A percentile compares a stretch with the other conserved stretches of the same genome.
Conservation (phyloP, 192 early-diverging fungal species). For the Pilaira anomala region DNA sequence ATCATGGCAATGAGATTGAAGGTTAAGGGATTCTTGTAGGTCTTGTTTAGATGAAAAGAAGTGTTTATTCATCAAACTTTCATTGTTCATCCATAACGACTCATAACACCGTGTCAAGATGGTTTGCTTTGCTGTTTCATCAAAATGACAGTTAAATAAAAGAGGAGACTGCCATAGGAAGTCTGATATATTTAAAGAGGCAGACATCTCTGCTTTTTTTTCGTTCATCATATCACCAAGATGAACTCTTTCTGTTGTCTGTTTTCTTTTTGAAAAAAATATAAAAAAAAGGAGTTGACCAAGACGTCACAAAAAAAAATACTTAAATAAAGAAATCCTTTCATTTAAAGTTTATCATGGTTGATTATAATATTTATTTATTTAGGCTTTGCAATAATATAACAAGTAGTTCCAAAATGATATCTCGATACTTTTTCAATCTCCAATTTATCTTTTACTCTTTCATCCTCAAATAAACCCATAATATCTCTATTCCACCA, state of each 20-base stretch:
- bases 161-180: constrained; percentile 27
- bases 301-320: too few relatives aligned
- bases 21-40: constrained; percentile 34
- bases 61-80: constrained; percentile 35
- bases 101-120: constrained; percentile 45
- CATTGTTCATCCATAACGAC: constrained; percentile 42
- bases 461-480: constrained; percentile 43
- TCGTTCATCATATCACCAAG: too few relatives aligned
- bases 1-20: constrained; percentile 14
- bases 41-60: constrained; percentile 38
- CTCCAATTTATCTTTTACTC: constrained; percentile 46
- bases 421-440: constrained; percentile 46
- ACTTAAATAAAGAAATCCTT: too few relatives aligned
- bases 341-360: too few relatives aligned
- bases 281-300: too few relatives aligned
- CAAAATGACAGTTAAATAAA: constrained; percentile 41
- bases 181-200: constrained; percentile 6
- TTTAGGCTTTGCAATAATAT: constrained; percentile 44
- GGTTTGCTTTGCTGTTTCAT: constrained; percentile 40
- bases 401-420: constrained; percentile 68
- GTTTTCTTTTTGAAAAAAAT: too few relatives aligned
- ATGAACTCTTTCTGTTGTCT: too few relatives aligned
- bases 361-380: too few relatives aligned
- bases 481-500: constrained; percentile 70
- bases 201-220: too few relatives aligned